phyloP scores from a whole-genome alignment of 495 filamentous ascomycete genomes.

The Annulohypoxylon moriforme region DNA sequence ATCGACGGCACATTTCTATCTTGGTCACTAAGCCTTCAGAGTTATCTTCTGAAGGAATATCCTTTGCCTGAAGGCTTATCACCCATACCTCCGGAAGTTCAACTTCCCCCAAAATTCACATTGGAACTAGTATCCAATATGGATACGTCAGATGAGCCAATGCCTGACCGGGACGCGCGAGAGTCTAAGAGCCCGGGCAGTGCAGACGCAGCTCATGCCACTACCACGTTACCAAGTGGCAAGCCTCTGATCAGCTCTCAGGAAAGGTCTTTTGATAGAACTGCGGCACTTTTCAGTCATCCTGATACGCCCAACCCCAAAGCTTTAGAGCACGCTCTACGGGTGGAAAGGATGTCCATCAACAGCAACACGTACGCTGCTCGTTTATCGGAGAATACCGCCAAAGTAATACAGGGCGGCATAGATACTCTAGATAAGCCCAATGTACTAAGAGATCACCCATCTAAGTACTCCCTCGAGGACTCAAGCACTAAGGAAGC shows the following conservation, averaged over 20 bases:
- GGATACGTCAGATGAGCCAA: slow-evolving; percentile 34
- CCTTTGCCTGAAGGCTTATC: slow-evolving; percentile 73
- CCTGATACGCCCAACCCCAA: slow-evolving; percentile 23
- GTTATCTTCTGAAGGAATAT: slow-evolving; percentile 70
- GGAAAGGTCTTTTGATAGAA: slow-evolving; percentile 32
- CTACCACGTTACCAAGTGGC: slow-evolving; percentile 9
- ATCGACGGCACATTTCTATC: slow-evolving; percentile 84
- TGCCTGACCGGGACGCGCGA: slow-evolving; percentile 17
- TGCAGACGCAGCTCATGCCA: neutral
- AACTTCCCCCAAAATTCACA: slow-evolving; percentile 84
- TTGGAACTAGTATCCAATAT: slow-evolving; percentile 59
- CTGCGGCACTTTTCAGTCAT: slow-evolving; percentile 44
- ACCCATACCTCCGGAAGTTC: slow-evolving; percentile 79
- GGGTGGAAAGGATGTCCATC: slow-evolving; percentile 34
- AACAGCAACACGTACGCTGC: slow-evolving; percentile 31
- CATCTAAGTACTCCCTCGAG: slow-evolving; percentile 49
- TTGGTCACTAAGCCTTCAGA: slow-evolving; percentile 76
- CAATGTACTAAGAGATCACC: slow-evolving; percentile 51
- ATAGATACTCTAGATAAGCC: slow-evolving; percentile 49
- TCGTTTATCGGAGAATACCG: slow-evolving; percentile 42
- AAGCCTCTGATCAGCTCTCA: neutral
- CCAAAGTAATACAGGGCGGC: slow-evolving; percentile 20
- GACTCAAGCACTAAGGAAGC: slow-evolving; percentile 11
- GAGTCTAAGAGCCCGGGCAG: neutral
- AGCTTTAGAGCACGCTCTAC: slow-evolving; percentile 20